Conservation (phyloP, 495 filamentous ascomycete genomes). For the Penicillium herquei region DNA sequence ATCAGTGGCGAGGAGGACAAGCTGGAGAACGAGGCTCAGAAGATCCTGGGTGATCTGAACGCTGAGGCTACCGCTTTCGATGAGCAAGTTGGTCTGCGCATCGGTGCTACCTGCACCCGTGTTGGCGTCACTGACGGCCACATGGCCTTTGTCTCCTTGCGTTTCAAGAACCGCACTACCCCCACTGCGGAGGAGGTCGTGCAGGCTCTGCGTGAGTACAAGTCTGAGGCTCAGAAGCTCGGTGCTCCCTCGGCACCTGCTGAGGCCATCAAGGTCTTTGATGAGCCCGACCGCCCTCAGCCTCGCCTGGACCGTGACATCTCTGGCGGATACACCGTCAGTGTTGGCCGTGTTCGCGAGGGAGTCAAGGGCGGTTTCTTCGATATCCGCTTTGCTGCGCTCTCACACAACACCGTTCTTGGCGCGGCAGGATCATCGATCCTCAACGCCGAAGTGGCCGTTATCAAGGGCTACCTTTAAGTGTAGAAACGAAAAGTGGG, state of each 20-base stretch:
- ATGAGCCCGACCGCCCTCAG: conserved; percentile 78
- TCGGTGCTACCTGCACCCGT: conserved; percentile 80
- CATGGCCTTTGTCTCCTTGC: conserved; percentile 75
- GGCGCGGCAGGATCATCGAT: conserved; percentile 93
- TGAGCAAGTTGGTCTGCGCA: conserved; percentile 59
- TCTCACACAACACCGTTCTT: conserved; percentile 90
- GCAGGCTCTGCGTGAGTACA: conserved; percentile 67
- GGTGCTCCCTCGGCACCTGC: conserved; percentile 75
- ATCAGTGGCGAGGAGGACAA: conserved; percentile 91
- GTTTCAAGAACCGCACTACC: conserved; percentile 58
- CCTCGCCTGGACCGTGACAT: conserved; percentile 79
- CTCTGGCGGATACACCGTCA: conserved; percentile 74
- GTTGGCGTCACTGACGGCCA: conserved; percentile 84
- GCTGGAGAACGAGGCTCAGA: conserved; percentile 78
- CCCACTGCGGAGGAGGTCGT: conserved; percentile 66
- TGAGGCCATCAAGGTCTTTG: conserved; percentile 71
- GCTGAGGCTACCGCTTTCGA: conserved; percentile 62
- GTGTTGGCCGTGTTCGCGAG: conserved; percentile 73
- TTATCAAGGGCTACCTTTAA: conserved; percentile 83
- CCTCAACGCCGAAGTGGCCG: conserved; percentile 88
- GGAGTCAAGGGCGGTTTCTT: conserved; percentile 71
- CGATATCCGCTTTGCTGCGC: conserved; percentile 77
- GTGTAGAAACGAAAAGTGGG: conserved; percentile 22
- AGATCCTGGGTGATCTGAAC: conserved; percentile 75
- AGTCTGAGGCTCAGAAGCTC: conserved; percentile 70